These are phyloP conservation scores for Hexamita inflata DNA, from an alignment of 208 protist genomes.

Conservation along the genomic window DNA sequence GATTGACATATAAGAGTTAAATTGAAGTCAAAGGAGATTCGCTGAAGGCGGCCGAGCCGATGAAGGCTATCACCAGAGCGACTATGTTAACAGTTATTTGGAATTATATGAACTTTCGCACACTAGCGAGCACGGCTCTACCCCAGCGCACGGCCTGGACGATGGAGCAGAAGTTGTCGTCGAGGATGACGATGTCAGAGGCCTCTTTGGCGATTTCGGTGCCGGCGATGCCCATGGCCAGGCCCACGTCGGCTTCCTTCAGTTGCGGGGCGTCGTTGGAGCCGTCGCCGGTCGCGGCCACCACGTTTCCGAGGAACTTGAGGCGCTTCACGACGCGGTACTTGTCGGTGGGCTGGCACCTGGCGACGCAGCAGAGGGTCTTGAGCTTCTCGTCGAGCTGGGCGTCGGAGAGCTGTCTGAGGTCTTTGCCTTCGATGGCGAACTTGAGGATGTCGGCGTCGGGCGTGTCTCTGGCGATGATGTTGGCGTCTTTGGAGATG, in stretches of 20 bases:
- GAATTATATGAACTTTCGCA: constrained; percentile 59
- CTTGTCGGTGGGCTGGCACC: constrained; percentile 43
- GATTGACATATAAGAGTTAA: constrained; percentile 87
- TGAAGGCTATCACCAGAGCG: constrained; percentile 68
- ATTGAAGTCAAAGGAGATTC: constrained; percentile 37
- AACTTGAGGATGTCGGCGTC: too few relatives aligned
- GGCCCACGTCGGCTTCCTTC: constrained; percentile 76
- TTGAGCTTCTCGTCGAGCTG: constrained; percentile 56
- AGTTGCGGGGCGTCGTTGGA: constrained; percentile 82
- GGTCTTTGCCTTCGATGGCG: constrained; percentile 48
- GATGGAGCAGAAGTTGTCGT: constrained; percentile 91
- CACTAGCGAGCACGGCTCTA: constrained; percentile 67
- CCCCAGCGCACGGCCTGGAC: constrained; percentile 85
- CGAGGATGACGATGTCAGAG: constrained; percentile 71
- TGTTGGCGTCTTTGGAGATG: constrained; percentile 55
- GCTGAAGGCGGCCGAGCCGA: constrained; percentile 49
- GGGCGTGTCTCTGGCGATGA: constrained; percentile 53
- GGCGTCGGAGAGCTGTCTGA: constrained; percentile 56
- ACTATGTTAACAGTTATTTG: constrained; percentile 88
- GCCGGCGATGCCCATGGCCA: constrained; percentile 80
- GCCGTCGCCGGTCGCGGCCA: constrained; percentile 39
- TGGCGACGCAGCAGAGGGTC: constrained; percentile 50
- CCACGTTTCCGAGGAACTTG: constrained; percentile 23
- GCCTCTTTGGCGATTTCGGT: constrained; percentile 74
- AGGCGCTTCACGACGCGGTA: constrained; percentile 23